Percentiles rank a stretch among this genome's conserved stretches.
phyloP scores from a whole-genome alignment of 371 early-diverging fungal species.

The Choanephora cucurbitarum region DNA sequence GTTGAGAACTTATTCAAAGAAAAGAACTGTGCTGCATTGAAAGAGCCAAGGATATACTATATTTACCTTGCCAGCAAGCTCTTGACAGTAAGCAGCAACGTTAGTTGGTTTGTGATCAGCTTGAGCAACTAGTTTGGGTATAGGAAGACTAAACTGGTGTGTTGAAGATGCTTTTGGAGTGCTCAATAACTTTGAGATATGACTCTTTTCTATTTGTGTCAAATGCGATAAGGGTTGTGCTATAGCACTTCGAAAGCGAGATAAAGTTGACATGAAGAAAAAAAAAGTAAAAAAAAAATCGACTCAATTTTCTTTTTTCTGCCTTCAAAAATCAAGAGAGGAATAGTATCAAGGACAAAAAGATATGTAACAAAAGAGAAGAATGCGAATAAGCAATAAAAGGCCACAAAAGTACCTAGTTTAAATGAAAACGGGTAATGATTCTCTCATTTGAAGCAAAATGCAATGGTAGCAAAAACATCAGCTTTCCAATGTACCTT shows the following conservation, averaged over 20 bases:
- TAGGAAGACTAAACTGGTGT: slow-evolving; percentile 33
- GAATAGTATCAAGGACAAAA: no score
- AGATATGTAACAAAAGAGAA: no score
- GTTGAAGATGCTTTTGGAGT: slow-evolving; percentile 24
- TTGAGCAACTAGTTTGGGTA: slow-evolving; percentile 25
- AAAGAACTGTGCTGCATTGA: background rate
- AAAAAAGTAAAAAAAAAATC: background rate
- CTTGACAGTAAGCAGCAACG: slow-evolving; percentile 56
- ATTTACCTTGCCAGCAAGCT: slow-evolving; percentile 54
- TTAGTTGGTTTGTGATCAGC: slow-evolving; percentile 43
- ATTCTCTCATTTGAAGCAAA: no score
- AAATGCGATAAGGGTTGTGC: slow-evolving; percentile 36
- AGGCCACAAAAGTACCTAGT: no score
- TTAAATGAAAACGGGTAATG: no score
- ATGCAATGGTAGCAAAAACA: no score
- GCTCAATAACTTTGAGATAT: slow-evolving; percentile 17
- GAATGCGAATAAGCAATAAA: no score
- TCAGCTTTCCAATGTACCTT: no score
- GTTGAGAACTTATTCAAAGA: no score
- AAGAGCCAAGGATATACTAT: background rate
- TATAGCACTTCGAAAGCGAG: slow-evolving; percentile 43
- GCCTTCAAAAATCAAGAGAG: no score
- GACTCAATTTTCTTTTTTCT: no score
- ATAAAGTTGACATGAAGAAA: background rate
- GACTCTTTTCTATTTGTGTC: slow-evolving; percentile 15